Conservation (phyloP, 345 rosid species). For the Aquilaria sinensis region DNA sequence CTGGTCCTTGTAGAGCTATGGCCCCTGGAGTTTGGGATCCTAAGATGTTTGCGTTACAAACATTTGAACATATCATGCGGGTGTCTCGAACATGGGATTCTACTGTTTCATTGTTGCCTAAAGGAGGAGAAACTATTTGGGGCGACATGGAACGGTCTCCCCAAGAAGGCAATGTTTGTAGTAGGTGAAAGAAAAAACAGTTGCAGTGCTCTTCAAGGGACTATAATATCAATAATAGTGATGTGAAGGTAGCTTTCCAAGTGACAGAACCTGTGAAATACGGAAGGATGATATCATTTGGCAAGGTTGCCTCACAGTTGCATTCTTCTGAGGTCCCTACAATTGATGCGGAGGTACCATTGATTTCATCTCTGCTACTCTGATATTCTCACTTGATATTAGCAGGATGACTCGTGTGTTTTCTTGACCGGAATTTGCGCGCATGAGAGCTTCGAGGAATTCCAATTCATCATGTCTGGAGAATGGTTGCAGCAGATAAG, state of each 20-base stretch:
- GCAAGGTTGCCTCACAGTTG: slow-evolving; percentile 38
- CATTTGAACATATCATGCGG: slow-evolving; percentile 50
- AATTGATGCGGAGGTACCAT: slow-evolving; percentile 30
- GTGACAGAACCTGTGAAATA: slow-evolving; percentile 36
- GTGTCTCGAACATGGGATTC: slow-evolving; percentile 79
- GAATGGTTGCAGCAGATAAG: slow-evolving; percentile 35
- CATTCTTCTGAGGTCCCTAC: slow-evolving; percentile 41
- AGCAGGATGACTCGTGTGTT: too few relatives aligned
- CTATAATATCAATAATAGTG: slow-evolving; percentile 24
- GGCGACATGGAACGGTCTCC: slow-evolving; percentile 56
- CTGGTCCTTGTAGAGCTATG: slow-evolving; percentile 38
- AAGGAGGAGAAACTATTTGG: slow-evolving; percentile 81
- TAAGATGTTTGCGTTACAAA: slow-evolving; percentile 47
- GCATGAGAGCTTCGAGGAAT: slow-evolving; percentile 6
- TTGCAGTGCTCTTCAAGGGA: slow-evolving; percentile 15
- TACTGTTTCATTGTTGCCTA: slow-evolving; percentile 51
- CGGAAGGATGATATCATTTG: slow-evolving; percentile 64
- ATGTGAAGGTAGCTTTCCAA: slow-evolving; percentile 21
- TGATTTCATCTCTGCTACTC: too few relatives aligned
- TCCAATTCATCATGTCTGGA: slow-evolving; percentile 35
- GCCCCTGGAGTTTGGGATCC: slow-evolving; percentile 44
- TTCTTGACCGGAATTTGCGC: slow-evolving; percentile 23
- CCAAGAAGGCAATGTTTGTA: slow-evolving; percentile 43
- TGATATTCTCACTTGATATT: background rate
- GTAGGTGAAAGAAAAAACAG: slow-evolving; percentile 27